A percentile compares a stretch with the other conserved stretches of the same genome.
Evolutionary conservation across 75 land plant genomes (phyloP).

Genomic region (Cryptomeria japonica): DNA sequence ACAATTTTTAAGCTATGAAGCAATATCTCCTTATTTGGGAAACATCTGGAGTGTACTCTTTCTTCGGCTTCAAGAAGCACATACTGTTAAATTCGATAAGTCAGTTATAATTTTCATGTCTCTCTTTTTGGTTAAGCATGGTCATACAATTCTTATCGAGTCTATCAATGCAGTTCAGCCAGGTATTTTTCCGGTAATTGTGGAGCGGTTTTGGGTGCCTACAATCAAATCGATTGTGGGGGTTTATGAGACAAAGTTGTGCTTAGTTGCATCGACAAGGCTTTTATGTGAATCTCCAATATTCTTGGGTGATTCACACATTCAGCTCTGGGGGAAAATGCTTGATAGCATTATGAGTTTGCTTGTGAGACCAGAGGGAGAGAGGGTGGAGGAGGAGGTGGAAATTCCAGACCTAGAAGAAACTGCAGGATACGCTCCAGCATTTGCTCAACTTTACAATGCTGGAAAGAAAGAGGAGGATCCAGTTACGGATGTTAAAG

Average conservation of each 20-base stretch:
- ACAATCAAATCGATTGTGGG: constrained; percentile 79
- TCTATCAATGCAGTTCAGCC: constrained; percentile 77
- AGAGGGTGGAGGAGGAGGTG: constrained; percentile 71
- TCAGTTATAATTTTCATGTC: constrained; percentile 84
- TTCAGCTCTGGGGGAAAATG: constrained; percentile 71
- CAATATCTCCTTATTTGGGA: constrained; percentile 42
- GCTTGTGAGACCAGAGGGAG: constrained; percentile 78
- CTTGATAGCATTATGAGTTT: constrained; percentile 83
- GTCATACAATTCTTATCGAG: constrained; percentile 47
- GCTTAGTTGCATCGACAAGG: constrained; percentile 79
- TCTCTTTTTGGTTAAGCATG: constrained; percentile 84
- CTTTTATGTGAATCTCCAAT: constrained; percentile 78
- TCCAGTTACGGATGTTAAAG: constrained; percentile 79
- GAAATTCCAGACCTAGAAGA: constrained; percentile 85
- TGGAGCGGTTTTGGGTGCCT: constrained; percentile 88
- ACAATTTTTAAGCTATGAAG: constrained; percentile 76
- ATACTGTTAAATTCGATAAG: constrained; percentile 74
- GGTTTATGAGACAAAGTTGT: constrained; percentile 69
- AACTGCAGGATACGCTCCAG: constrained; percentile 68
- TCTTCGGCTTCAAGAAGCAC: constrained; percentile 48
- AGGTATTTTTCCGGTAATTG: constrained; percentile 50
- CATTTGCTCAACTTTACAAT: constrained; percentile 82
- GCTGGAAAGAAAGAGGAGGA: constrained; percentile 95
- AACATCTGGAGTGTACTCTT: constrained; percentile 77
- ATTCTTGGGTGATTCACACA: constrained; percentile 41